Evolutionary conservation across 228 moss, liverwort and hornwort species (phyloP).

Genomic region (Sphagnum fallax): DNA sequence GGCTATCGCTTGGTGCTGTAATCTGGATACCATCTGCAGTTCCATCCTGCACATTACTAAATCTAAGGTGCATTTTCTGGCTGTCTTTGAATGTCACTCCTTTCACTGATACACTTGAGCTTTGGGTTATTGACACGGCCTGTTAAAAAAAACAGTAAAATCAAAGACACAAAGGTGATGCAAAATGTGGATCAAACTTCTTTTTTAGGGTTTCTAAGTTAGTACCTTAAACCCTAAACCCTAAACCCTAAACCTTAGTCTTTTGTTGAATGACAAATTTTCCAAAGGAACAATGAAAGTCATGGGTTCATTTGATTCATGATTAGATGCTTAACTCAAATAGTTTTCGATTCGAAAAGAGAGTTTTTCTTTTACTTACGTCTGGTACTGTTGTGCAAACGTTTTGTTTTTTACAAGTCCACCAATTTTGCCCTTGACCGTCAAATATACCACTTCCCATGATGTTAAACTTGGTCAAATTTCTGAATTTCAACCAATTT

Average conservation of each 20-base stretch:
- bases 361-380: conserved; percentile 9
- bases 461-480: conserved; percentile 17
- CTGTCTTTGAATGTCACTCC: conserved; percentile 21
- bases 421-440: conserved; percentile 33
- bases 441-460: conserved; percentile 30
- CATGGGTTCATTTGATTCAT: not conserved
- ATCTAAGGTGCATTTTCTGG: conserved; percentile 37
- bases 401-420: conserved; percentile 17
- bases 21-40: conserved; percentile 13
- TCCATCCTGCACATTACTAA: not conserved
- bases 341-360: too few relatives aligned
- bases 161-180: too few relatives aligned
- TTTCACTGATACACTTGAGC: conserved; percentile 16
- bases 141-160: not conserved
- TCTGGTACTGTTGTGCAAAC: conserved; percentile 23
- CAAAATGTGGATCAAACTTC: too few relatives aligned
- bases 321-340: too few relatives aligned
- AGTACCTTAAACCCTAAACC: too few relatives aligned
- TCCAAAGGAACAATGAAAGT: not conserved
- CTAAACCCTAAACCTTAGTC: too few relatives aligned
- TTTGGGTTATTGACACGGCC: conserved; percentile 18
- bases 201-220: too few relatives aligned
- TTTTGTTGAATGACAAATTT: too few relatives aligned
- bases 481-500: conserved; percentile 21
- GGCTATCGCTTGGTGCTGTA: conserved; percentile 21